phyloP scores from a whole-genome alignment of 768 basidiomycete genomes.

The Leccinum obscurum region DNA sequence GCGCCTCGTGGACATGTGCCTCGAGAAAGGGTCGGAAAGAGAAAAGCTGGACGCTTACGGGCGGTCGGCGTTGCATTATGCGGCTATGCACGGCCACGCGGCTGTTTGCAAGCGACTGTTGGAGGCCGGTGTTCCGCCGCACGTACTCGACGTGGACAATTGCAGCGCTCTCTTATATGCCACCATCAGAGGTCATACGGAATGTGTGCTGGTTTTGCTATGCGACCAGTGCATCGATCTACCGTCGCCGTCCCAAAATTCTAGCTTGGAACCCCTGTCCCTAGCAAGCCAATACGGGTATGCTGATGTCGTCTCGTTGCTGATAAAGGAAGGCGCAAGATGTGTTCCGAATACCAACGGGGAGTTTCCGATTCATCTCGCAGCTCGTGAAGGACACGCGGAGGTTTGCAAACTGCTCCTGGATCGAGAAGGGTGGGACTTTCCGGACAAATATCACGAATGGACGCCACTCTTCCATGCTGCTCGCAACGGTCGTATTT shows the following conservation, averaged over 20 bases:
- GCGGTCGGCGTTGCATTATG: constrained; percentile 92
- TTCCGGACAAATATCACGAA: constrained; percentile 94
- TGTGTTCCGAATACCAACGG: constrained; percentile 89
- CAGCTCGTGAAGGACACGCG: constrained; percentile 88
- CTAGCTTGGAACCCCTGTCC: constrained; percentile 83
- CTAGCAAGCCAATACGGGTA: constrained; percentile 91
- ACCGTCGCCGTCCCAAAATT: constrained; percentile 54
- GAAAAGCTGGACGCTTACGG: constrained; percentile 87
- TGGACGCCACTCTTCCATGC: constrained; percentile 99
- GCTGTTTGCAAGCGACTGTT: constrained; percentile 75
- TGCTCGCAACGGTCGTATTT: constrained; percentile 77
- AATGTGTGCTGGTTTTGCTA: constrained; percentile 82
- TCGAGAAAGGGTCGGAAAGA: constrained; percentile 67
- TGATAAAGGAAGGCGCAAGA: constrained; percentile 75
- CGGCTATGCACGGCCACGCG: constrained; percentile 88
- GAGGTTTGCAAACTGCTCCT: constrained; percentile 81
- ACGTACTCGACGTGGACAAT: constrained; percentile 86
- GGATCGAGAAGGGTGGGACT: constrained; percentile 75
- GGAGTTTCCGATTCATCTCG: constrained; percentile 96
- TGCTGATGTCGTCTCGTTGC: constrained; percentile 72
- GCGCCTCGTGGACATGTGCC: constrained; percentile 77
- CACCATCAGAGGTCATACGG: constrained; percentile 79
- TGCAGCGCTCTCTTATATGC: constrained; percentile 94
- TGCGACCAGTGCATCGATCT: constrained; percentile 66
- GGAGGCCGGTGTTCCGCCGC: constrained; percentile 61